A percentile compares a stretch with the other conserved stretches of the same genome.
Evolutionary conservation across 139 green algal genomes (phyloP).

Genomic region (Micractinium sp.): DNA sequence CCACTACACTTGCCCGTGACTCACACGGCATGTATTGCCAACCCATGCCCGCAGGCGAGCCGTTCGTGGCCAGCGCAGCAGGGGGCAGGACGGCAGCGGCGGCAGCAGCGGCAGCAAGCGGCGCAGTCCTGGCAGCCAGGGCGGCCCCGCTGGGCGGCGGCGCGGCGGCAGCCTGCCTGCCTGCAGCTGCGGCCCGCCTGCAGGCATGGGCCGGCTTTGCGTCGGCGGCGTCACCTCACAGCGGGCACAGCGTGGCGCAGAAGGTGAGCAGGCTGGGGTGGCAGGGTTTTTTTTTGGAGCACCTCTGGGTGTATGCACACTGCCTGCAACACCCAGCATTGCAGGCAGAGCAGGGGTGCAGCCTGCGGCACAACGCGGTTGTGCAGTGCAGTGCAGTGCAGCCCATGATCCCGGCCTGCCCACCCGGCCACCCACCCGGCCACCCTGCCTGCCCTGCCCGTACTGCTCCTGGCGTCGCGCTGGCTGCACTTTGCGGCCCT

Average conservation of each 20-base stretch:
- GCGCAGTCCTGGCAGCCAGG: background rate
- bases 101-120: background rate
- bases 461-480: background rate
- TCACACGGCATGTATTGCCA: background rate
- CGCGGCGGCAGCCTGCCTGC: background rate
- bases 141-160: background rate
- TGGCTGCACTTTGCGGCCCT: background rate
- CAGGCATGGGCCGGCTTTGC: slow-evolving; percentile 7
- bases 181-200: background rate
- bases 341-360: too few relatives aligned
- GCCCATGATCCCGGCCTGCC: too few relatives aligned
- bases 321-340: too few relatives aligned
- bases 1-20: background rate
- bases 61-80: background rate
- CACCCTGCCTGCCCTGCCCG: too few relatives aligned
- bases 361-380: too few relatives aligned
- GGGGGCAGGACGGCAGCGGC: background rate
- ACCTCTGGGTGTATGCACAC: too few relatives aligned
- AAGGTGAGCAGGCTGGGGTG: background rate
- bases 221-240: slow-evolving; percentile 2
- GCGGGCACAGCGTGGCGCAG: slow-evolving; percentile 25
- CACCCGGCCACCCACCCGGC: too few relatives aligned
- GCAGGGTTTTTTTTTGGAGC: too few relatives aligned
- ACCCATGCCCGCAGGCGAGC: background rate
- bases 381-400: too few relatives aligned